Base-by-base conservation (phyloP, 2,329 filamentous ascomycete species). In the Botrytis byssoidea region DNA sequence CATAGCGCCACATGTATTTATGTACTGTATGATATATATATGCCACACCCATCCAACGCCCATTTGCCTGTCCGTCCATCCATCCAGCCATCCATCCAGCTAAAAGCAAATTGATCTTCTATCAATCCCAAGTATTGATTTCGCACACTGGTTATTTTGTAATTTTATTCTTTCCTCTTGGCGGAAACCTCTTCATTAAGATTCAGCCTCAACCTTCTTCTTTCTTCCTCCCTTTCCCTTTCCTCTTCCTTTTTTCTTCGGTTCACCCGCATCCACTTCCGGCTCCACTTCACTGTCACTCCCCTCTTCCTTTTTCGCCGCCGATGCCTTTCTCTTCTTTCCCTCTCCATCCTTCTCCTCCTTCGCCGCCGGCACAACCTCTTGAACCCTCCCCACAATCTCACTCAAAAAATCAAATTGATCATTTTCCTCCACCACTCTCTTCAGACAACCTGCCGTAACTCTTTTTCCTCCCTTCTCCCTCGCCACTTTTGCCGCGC, bases 331-430 rank as follows among this genome's bases (percentile, higher is more conserved):
- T 73, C 77, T 80, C 75, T 76, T 78, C 73, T 76, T 76, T 63
- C 79, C 70, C 72, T 74, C 74, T 25, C 76, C 77, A 46, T 73
- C 77, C 14, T 61, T 73, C 72, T 78, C 78, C 10, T 78, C 78
- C 18, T 78, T 79, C 6, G 77, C 78, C 42, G 77, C 79, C 74
- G 78, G 79, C 42, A 78, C 76, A 8, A 71, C 75, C 77, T 93
- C 91, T 3, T 89, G 92, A 0, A 98, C 91, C 81, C 95, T 95
- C 79, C 90, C 88, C 70, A 97, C 95, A 79, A 98, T 98, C 70
- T 98, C 95, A 74, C 90, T 88, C 75, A 99, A 84, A 79, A 98
- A 99, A 83, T 99, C 96, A 85, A 97, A 95, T 81, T 97, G 94
- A 77, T 96, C 93, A 80, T 97, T 93, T 40, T 90, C 91, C 81